Evolutionary conservation across 768 basidiomycete species (phyloP).

Genomic region (Pseudohyphozyma bogoriensis): DNA sequence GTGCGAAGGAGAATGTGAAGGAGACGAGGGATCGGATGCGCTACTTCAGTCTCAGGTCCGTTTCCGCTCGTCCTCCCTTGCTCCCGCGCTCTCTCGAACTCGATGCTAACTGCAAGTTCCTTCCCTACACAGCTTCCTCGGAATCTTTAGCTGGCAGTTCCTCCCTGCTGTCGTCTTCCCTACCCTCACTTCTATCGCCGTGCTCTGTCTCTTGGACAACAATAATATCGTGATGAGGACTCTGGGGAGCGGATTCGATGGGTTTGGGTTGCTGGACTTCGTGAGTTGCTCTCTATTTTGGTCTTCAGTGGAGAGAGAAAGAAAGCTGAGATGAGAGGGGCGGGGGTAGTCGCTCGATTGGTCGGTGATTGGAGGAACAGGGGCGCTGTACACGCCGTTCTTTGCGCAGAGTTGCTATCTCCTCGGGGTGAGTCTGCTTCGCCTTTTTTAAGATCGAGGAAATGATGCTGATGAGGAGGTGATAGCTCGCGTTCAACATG

Average conservation of each 20-base stretch:
- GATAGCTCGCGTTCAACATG: conserved; percentile 28
- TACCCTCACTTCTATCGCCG: conserved; percentile 30
- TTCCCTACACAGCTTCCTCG: conserved; percentile 10
- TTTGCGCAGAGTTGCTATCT: conserved; percentile 31
- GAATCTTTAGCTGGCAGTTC: conserved; percentile 33
- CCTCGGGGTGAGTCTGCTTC: too few species aligned
- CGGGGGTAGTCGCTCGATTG: conserved; percentile 32
- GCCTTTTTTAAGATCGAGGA: too few species aligned
- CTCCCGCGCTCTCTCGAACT: too few species aligned
- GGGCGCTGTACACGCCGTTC: conserved; percentile 30
- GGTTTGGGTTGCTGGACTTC: conserved; percentile 33
- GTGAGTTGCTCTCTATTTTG: not conserved
- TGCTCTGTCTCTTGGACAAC: conserved; percentile 28
- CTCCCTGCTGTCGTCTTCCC: conserved; percentile 33
- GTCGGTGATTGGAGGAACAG: conserved; percentile 33
- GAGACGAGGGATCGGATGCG: conserved; percentile 28
- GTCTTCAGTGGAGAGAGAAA: too few species aligned
- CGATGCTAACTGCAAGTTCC: not conserved
- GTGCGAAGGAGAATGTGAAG: conserved; percentile 15
- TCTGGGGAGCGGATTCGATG: conserved; percentile 33
- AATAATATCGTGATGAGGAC: conserved; percentile 14
- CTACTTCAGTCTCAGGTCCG: conserved; percentile 27
- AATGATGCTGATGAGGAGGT: too few species aligned
- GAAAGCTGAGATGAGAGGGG: not conserved
- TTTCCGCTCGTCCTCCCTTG: conserved; percentile 1